Conservation (phyloP, 2,329 filamentous ascomycete species). For the Cytospora chrysosperma region DNA sequence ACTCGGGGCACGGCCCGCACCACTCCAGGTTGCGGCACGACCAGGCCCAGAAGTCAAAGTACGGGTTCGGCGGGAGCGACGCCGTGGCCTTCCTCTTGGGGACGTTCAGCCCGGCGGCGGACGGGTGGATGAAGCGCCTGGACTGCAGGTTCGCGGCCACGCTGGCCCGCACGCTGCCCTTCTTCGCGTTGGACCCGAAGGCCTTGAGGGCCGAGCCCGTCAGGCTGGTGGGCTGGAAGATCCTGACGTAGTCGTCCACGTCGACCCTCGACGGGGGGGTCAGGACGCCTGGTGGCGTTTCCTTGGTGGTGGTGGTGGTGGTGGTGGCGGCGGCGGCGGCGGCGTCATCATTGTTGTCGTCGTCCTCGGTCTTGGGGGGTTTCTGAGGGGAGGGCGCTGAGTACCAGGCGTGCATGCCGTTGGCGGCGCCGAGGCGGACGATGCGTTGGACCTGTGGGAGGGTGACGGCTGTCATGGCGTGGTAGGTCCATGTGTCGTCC, state of each 20-base stretch:
- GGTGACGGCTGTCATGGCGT: constrained; percentile 50
- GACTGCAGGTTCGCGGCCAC: constrained; percentile 56
- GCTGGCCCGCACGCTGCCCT: constrained; percentile 57
- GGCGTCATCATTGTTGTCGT: constrained; percentile 24
- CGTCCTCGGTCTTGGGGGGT: constrained; percentile 29
- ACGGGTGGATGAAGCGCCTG: constrained; percentile 52
- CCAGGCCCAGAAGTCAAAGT: constrained; percentile 67
- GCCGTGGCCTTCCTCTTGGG: constrained; percentile 46
- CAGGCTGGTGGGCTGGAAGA: constrained; percentile 62
- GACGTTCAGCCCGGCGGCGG: constrained; percentile 40
- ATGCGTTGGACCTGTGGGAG: constrained; percentile 49
- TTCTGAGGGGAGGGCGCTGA: constrained; percentile 21
- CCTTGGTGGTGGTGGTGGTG: background rate
- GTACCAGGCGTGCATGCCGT: constrained; percentile 52
- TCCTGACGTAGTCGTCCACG: constrained; percentile 62
- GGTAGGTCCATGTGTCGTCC: constrained; percentile 49
- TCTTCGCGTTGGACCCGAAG: constrained; percentile 63
- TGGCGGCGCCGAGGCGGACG: constrained; percentile 43
- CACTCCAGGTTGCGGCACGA: constrained; percentile 63
- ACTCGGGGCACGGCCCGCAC: constrained; percentile 57
- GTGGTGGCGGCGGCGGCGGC: no score
- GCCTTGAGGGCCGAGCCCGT: constrained; percentile 62
- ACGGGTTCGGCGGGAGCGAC: constrained; percentile 56
- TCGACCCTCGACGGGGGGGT: constrained; percentile 55
- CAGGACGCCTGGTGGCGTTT: constrained; percentile 31